Conservation (phyloP, 306 rosid species). For the Adenanthera pavonina region DNA sequence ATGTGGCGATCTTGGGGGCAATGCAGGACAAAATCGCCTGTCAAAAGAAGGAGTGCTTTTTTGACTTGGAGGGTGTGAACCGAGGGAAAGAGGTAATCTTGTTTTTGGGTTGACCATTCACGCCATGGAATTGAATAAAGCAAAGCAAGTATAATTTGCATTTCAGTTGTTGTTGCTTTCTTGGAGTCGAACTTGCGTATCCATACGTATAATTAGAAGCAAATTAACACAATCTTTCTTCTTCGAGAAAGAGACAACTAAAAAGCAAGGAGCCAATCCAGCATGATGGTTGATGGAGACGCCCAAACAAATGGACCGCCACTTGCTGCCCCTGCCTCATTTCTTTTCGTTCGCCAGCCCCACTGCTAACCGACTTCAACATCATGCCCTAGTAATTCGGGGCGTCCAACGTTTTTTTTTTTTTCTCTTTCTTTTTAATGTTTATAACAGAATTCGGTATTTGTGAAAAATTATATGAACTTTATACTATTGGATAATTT, state of each 20-base stretch:
- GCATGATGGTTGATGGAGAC: neutral
- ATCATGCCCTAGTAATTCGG: neutral
- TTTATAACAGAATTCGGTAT: neutral
- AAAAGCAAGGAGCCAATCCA: conserved; percentile 21
- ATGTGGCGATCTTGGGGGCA: conserved; percentile 23
- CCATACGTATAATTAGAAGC: too few species aligned
- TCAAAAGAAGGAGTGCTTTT: conserved; percentile 1
- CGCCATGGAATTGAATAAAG: neutral
- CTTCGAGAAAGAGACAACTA: conserved; percentile 3
- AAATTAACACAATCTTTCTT: neutral
- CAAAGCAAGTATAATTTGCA: too few species aligned
- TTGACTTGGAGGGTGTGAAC: conserved; percentile 22
- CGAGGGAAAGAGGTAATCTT: neutral
- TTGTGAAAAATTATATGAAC: neutral
- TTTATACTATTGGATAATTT: neutral
- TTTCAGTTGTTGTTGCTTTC: neutral
- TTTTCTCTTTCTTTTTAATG: neutral
- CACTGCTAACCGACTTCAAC: too few species aligned
- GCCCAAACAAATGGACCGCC: neutral
- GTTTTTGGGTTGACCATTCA: neutral
- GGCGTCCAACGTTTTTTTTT: neutral
- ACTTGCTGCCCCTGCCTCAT: conserved; percentile 27
- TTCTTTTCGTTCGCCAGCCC: neutral
- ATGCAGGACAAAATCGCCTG: neutral
- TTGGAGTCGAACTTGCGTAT: neutral